phyloP scores from a whole-genome alignment of 2,329 filamentous ascomycete genomes.

The Talaromyces sp. region DNA sequence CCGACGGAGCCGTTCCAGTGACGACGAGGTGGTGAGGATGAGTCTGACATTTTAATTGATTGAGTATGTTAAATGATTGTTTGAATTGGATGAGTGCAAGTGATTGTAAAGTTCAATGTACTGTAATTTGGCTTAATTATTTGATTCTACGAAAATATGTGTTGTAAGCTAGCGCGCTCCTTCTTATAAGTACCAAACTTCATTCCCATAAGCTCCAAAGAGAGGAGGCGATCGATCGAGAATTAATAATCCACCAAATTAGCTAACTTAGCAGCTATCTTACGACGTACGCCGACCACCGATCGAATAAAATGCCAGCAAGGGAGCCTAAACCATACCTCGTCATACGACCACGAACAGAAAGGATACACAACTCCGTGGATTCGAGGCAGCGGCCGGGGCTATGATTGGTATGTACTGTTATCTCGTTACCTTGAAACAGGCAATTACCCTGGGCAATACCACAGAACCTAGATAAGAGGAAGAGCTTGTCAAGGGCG shows the following conservation, averaged over 20 bases:
- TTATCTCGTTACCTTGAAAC: neutral
- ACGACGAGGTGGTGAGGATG: conserved; percentile 21
- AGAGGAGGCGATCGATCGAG: neutral
- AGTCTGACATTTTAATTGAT: conserved; percentile 8
- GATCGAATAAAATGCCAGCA: neutral
- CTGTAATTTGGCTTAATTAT: neutral
- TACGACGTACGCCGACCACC: neutral
- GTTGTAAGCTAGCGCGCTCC: neutral
- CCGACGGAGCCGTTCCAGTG: conserved; percentile 36
- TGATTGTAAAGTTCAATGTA: neutral
- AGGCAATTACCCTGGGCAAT: no score
- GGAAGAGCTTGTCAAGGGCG: neutral
- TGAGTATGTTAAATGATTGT: neutral
- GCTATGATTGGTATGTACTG: neutral
- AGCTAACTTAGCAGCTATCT: neutral
- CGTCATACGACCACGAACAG: conserved; percentile 6
- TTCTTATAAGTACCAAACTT: neutral
- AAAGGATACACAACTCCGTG: conserved; percentile 2
- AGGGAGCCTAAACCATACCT: neutral
- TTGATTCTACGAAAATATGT: neutral
- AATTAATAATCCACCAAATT: neutral
- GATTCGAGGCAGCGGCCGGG: neutral
- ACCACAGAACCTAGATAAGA: no score
- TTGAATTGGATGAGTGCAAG: neutral
- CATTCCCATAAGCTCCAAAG: neutral